A percentile compares a stretch with the other conserved stretches of the same genome.
Conservation (phyloP, 805 yeast genomes). For the Nakazawaea pomicola region DNA sequence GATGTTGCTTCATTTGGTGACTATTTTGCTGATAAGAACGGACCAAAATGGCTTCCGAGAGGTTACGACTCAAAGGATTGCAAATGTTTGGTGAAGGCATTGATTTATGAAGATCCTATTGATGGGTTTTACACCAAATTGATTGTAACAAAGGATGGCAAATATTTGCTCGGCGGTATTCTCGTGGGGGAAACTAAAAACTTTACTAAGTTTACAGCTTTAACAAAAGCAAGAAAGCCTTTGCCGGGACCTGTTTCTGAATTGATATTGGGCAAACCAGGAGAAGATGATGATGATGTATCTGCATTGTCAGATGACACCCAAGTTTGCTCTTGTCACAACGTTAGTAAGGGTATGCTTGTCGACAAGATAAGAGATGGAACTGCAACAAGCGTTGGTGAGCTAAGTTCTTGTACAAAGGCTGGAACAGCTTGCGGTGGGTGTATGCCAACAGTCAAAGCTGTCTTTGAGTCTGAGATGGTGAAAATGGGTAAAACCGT, state of each 20-base stretch:
- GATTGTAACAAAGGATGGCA: conserved; percentile 29
- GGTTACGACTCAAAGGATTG: conserved; percentile 17
- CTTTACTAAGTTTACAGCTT: conserved; percentile 27
- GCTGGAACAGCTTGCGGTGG: conserved; percentile 37
- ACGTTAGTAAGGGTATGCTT: conserved; percentile 27
- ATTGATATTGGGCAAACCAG: conserved; percentile 22
- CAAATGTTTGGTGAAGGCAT: conserved; percentile 17
- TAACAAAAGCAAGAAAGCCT: conserved; percentile 25
- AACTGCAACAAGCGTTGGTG: conserved; percentile 24
- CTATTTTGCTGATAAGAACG: conserved; percentile 29
- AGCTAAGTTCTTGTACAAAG: conserved; percentile 29
- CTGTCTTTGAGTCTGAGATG: conserved; percentile 30
- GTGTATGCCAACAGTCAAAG: conserved; percentile 31
- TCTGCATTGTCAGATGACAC: conserved; percentile 28
- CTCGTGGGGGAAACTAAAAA: conserved; percentile 29
- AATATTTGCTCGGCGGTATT: conserved; percentile 31
- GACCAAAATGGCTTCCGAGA: conserved; percentile 30
- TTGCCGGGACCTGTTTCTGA: conserved; percentile 27
- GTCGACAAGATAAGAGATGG: conserved; percentile 26
- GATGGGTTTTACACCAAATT: conserved; percentile 29
- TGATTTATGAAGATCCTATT: conserved; percentile 29
- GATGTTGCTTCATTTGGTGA: conserved; percentile 36
- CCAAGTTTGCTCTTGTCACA: conserved; percentile 33
- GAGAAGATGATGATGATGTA: conserved; percentile 25
- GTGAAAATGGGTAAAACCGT: conserved; percentile 28